These are phyloP conservation scores for Annulohypoxylon moriforme DNA, from an alignment of 495 filamentous ascomycete genomes.

Conservation along the genomic window DNA sequence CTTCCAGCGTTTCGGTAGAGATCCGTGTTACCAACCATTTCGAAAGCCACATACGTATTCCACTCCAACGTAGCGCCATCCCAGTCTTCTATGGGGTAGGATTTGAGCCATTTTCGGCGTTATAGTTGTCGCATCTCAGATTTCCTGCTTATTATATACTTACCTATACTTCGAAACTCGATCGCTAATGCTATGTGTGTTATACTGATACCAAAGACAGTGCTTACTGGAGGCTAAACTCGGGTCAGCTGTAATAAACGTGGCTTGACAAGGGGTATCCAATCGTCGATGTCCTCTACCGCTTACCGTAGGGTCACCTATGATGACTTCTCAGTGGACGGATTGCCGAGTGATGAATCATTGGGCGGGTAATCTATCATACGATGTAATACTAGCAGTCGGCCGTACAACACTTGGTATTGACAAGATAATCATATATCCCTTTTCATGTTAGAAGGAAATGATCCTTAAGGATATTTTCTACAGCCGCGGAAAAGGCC, in stretches of 20 bases:
- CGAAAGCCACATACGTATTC: conserved; percentile 35
- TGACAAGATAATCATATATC: neutral
- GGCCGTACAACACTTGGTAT: neutral
- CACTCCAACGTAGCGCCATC: neutral
- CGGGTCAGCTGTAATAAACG: neutral
- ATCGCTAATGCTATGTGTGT: neutral
- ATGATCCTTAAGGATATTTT: neutral
- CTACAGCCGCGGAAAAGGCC: neutral
- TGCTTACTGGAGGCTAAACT: neutral
- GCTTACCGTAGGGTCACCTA: neutral
- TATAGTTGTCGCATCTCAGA: neutral
- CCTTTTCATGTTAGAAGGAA: neutral
- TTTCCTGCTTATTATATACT: neutral
- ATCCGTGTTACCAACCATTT: conserved; percentile 28
- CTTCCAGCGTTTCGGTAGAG: conserved; percentile 31
- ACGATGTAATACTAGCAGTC: neutral
- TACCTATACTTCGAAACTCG: neutral
- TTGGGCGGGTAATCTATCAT: neutral
- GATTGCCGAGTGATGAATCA: conserved; percentile 8
- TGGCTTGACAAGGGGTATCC: neutral
- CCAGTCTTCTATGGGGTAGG: neutral
- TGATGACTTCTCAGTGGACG: neutral
- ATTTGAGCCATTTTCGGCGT: conserved; percentile 12
- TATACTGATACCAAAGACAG: neutral
- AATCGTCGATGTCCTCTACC: neutral